A percentile compares a stretch with the other conserved stretches of the same genome.
Evolutionary conservation across 192 early-diverging fungal genomes (phyloP).

Genomic region (Dissophora globulifera): DNA sequence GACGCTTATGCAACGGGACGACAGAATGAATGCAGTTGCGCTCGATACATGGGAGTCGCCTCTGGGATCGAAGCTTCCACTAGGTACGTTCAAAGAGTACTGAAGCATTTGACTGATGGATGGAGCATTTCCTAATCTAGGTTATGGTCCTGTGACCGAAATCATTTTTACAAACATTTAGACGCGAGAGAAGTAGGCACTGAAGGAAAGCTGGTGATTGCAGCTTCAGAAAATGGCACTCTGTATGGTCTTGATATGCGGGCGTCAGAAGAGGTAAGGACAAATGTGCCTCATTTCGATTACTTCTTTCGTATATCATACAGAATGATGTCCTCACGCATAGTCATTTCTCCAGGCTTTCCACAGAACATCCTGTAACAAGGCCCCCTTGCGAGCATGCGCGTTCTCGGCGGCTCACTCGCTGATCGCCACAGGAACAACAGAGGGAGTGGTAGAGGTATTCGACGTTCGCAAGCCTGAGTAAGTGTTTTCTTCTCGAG

Average conservation of each 20-base stretch:
- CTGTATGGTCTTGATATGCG: slow-evolving; percentile 59
- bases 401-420: slow-evolving; percentile 48
- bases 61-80: slow-evolving; percentile 10
- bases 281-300: no score
- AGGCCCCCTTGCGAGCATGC: slow-evolving; percentile 39
- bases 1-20: slow-evolving; percentile 35
- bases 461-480: slow-evolving; percentile 55
- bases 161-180: slow-evolving; percentile 7
- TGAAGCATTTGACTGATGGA: no score
- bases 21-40: slow-evolving; percentile 51
- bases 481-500: slow-evolving; percentile 49
- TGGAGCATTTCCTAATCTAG: no score
- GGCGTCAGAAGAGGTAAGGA: slow-evolving; percentile 58
- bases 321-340: no score
- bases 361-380: slow-evolving; percentile 38
- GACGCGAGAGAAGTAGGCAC: slow-evolving; percentile 61
- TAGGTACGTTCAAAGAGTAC: slow-evolving; percentile 44
- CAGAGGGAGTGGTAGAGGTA: slow-evolving; percentile 58
- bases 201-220: slow-evolving; percentile 55
- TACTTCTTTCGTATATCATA: no score
- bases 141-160: no score
- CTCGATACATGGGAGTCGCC: slow-evolving; percentile 32
- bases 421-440: slow-evolving; percentile 52
- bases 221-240: slow-evolving; percentile 51
- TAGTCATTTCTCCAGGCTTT: slow-evolving; percentile 49